Conservation (phyloP, 2,329 filamentous ascomycete species). For the Sordariomycetes sp. region DNA sequence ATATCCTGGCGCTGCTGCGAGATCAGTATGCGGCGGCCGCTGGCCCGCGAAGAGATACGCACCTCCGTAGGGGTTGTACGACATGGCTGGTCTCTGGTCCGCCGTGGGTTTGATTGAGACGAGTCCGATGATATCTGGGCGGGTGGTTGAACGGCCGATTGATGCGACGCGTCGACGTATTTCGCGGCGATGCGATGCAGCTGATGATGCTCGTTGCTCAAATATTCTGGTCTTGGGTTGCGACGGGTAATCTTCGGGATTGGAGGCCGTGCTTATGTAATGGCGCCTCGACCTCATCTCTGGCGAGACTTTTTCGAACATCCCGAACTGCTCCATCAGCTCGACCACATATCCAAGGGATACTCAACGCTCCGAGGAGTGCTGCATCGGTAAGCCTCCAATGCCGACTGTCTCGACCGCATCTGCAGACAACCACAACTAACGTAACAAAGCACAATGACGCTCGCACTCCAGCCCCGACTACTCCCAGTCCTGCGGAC, state of each 20-base stretch:
- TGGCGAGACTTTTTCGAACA: background rate
- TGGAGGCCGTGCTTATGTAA: background rate
- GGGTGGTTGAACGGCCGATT: background rate
- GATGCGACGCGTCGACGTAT: background rate
- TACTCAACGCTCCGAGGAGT: background rate
- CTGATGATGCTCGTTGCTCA: background rate
- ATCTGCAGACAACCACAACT: background rate
- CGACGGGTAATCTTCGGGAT: background rate
- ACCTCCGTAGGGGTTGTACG: slow-evolving; percentile 50
- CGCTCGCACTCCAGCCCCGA: background rate
- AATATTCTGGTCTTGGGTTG: background rate
- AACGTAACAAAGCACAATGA: background rate
- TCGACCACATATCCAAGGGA: background rate
- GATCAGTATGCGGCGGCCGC: background rate
- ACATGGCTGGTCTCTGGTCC: slow-evolving; percentile 23
- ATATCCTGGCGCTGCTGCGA: slow-evolving; percentile 27
- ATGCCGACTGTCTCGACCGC: background rate
- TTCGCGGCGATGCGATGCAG: slow-evolving; percentile 4
- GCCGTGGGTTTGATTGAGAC: background rate
- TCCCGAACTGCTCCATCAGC: background rate
- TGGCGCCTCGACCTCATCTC: too few species aligned
- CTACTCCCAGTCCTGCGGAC: slow-evolving; percentile 1
- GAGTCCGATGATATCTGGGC: background rate
- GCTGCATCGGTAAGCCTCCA: background rate
- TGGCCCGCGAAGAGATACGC: slow-evolving; percentile 9